Conservation (phyloP, 176 grass and related monocot genomes). For the Ananas comosus region DNA sequence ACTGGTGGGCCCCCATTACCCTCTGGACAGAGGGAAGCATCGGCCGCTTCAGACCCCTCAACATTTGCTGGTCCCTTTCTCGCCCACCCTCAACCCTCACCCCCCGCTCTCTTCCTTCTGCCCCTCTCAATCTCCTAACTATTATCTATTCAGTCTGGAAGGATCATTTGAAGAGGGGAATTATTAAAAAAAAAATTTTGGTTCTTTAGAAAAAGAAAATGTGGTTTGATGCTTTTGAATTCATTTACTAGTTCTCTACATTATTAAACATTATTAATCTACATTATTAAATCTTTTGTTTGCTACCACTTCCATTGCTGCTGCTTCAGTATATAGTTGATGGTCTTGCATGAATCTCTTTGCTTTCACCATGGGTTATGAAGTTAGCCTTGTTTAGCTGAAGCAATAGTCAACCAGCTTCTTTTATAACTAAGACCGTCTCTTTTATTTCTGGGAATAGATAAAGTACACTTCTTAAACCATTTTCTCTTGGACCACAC, state of each 20-base stretch:
- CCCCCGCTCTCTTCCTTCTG: not conserved
- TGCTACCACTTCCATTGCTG: not conserved
- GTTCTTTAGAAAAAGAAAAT: too few relatives aligned
- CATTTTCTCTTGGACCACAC: not conserved
- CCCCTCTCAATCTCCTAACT: conserved; percentile 8
- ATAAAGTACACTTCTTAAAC: not conserved
- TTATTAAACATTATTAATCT: too few relatives aligned
- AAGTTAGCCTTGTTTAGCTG: too few relatives aligned
- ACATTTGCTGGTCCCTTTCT: conserved; percentile 30
- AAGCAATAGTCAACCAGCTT: too few relatives aligned
- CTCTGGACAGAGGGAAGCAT: conserved; percentile 19
- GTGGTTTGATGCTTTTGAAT: too few relatives aligned
- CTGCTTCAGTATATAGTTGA: too few relatives aligned
- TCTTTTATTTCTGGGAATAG: not conserved
- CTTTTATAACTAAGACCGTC: not conserved
- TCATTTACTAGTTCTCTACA: too few relatives aligned
- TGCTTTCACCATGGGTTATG: too few relatives aligned
- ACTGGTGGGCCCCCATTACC: conserved; percentile 32
- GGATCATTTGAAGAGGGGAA: not conserved
- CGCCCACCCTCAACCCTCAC: conserved; percentile 10
- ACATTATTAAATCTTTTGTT: not conserved
- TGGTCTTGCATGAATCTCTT: too few relatives aligned
- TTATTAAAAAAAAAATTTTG: too few relatives aligned
- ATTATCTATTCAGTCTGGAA: not conserved
- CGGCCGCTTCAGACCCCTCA: conserved; percentile 34